A percentile compares a stretch with the other conserved stretches of the same genome.
Evolutionary conservation across 148 eudicot species (phyloP).

Genomic region (Heliosperma pusillum): DNA sequence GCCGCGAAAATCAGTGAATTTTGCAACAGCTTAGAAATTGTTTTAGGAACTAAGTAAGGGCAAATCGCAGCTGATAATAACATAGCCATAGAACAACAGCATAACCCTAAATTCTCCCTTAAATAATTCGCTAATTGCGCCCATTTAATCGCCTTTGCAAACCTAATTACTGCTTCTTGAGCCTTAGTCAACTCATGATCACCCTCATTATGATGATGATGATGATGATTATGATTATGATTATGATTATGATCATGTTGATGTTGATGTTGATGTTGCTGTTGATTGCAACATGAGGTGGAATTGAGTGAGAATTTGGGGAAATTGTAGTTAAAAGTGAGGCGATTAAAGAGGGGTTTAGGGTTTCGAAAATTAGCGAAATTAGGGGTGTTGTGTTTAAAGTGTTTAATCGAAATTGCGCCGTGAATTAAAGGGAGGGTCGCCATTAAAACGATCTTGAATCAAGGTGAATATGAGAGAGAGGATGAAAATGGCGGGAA

Average conservation of each 20-base stretch:
- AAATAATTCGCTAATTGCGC: constrained; percentile 62
- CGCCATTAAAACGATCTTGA: constrained; percentile 31
- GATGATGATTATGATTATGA: constrained; percentile 27
- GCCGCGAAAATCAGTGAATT: constrained; percentile 48
- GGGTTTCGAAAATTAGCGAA: constrained; percentile 9
- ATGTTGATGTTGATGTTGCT: constrained; percentile 18
- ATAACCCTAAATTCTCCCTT: constrained; percentile 75
- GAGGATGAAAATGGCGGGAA: constrained; percentile 7
- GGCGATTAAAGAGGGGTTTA: constrained; percentile 21
- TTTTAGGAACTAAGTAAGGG: constrained; percentile 61
- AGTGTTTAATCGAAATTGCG: background rate
- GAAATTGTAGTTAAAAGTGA: constrained; percentile 15
- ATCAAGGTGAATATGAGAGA: background rate
- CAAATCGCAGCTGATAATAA: constrained; percentile 65
- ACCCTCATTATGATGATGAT: constrained; percentile 20
- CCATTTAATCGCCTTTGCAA: constrained; percentile 68
- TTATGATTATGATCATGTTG: constrained; percentile 2
- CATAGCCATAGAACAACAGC: constrained; percentile 65
- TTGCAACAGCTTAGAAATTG: constrained; percentile 53
- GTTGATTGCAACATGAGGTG: constrained; percentile 23
- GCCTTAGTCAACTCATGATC: constrained; percentile 34
- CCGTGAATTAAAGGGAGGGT: constrained; percentile 26
- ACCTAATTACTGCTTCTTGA: constrained; percentile 54
- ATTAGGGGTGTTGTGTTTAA: constrained; percentile 20
- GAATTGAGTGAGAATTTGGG: constrained; percentile 22